Evolutionary conservation across 2,329 filamentous ascomycete species (phyloP).

Genomic region (Pseudocercospora cruenta): DNA sequence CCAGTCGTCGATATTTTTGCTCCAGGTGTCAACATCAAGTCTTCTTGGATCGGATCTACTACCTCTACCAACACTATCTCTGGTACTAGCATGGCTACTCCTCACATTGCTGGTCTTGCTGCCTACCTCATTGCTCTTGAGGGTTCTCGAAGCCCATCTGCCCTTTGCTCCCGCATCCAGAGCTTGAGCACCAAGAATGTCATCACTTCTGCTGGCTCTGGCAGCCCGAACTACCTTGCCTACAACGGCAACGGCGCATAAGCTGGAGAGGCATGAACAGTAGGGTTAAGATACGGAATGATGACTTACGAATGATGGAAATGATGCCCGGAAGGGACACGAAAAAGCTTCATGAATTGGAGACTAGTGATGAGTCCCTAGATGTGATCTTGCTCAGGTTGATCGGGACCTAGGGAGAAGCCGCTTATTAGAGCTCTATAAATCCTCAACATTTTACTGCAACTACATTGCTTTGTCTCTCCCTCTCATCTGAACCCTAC

Average conservation of each 20-base stretch:
- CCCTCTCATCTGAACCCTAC: too few relatives aligned
- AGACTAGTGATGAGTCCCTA: too few relatives aligned
- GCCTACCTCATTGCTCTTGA: slow-evolving; percentile 30
- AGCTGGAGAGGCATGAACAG: neutral
- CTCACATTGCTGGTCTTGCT: slow-evolving; percentile 34
- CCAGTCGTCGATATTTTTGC: slow-evolving; percentile 45
- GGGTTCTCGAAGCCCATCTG: slow-evolving; percentile 20
- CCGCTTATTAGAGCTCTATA: too few relatives aligned
- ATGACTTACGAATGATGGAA: neutral
- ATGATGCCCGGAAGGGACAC: neutral
- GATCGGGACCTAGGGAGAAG: too few relatives aligned
- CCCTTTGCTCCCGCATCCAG: slow-evolving; percentile 25
- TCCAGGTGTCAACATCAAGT: slow-evolving; percentile 57
- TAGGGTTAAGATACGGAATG: neutral
- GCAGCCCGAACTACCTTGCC: slow-evolving; percentile 18
- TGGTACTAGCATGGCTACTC: slow-evolving; percentile 52
- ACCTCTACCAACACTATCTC: slow-evolving; percentile 53
- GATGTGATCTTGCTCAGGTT: too few relatives aligned
- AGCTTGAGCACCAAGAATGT: slow-evolving; percentile 22
- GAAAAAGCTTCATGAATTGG: neutral
- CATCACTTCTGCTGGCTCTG: slow-evolving; percentile 15
- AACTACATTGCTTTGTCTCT: neutral
- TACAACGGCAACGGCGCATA: slow-evolving; percentile 31
- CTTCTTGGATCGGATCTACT: slow-evolving; percentile 52
- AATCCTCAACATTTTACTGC: too few relatives aligned